These are phyloP conservation scores for Suhomyces xylopsoci DNA, from an alignment of 805 yeast genomes.

Conservation along the genomic window DNA sequence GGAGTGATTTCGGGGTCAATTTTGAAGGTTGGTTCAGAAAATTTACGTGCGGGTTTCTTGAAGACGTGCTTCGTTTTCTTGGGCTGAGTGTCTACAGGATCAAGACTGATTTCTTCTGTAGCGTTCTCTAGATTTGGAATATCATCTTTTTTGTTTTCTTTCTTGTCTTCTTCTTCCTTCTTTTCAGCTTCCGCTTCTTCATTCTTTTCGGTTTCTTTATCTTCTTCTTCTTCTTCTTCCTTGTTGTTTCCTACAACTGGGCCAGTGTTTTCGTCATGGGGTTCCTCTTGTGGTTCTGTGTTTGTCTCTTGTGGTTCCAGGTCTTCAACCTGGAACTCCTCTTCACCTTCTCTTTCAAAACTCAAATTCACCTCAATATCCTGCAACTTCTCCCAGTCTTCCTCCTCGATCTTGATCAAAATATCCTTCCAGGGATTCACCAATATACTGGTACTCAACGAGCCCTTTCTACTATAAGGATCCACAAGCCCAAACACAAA, in stretches of 20 bases:
- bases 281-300: not conserved
- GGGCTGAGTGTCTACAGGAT: not conserved
- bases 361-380: slow-evolving; percentile 22
- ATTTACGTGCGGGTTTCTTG: not conserved
- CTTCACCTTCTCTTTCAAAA: not conserved
- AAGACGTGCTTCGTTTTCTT: not conserved
- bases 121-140: not conserved
- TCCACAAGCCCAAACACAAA: slow-evolving; percentile 60
- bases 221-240: not conserved
- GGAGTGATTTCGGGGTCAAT: slow-evolving; percentile 21
- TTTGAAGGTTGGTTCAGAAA: not conserved
- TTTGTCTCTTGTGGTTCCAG: not conserved
- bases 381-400: slow-evolving; percentile 17
- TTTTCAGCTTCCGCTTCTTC: slow-evolving; percentile 1
- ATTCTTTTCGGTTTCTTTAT: not conserved
- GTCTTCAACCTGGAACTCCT: slow-evolving; percentile 10
- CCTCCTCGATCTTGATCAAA: slow-evolving; percentile 26
- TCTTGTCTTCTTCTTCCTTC: not conserved
- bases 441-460: slow-evolving; percentile 54
- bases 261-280: not conserved
- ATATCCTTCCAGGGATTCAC: slow-evolving; percentile 51
- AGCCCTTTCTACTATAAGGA: slow-evolving; percentile 53
- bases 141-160: not conserved
- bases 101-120: not conserved
- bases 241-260: not conserved